Conservation (phyloP, 768 basidiomycete species). For the Suillus plorans region DNA sequence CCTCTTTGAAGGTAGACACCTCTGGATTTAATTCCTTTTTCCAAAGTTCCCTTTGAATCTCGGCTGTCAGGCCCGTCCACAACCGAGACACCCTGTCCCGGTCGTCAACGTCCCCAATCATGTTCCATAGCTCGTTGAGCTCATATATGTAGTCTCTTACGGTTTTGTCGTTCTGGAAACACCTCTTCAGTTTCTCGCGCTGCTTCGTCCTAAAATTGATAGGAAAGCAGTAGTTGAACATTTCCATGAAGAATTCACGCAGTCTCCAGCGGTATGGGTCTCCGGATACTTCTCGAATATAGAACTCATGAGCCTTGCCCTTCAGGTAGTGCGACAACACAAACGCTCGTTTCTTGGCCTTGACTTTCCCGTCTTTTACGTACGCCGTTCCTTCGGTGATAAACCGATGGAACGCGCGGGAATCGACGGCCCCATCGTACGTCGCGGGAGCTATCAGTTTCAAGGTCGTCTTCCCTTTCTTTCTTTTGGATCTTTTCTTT, state of each 20-base stretch:
- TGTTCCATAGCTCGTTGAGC: slow-evolving; percentile 32
- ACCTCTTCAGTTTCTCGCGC: slow-evolving; percentile 19
- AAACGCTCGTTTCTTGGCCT: slow-evolving; percentile 14
- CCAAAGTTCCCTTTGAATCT: slow-evolving; percentile 32
- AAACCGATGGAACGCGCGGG: slow-evolving; percentile 24
- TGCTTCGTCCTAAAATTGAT: slow-evolving; percentile 21
- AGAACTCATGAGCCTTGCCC: slow-evolving; percentile 34
- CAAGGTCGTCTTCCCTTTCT: slow-evolving; percentile 10
- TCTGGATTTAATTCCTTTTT: not conserved
- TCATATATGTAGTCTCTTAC: slow-evolving; percentile 35
- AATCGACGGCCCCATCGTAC: slow-evolving; percentile 28
- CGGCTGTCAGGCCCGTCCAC: slow-evolving; percentile 31
- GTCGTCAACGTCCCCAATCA: slow-evolving; percentile 30
- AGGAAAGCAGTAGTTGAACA: slow-evolving; percentile 41
- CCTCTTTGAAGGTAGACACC: slow-evolving; percentile 22
- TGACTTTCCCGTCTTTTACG: slow-evolving; percentile 20
- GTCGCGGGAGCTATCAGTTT: slow-evolving; percentile 24
- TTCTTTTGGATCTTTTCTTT: too few relatives aligned
- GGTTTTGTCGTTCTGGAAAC: slow-evolving; percentile 24
- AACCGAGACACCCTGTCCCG: slow-evolving; percentile 31
- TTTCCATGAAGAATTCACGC: slow-evolving; percentile 28
- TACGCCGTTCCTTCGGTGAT: slow-evolving; percentile 26
- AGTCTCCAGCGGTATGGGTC: slow-evolving; percentile 28
- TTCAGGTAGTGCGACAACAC: slow-evolving; percentile 30
- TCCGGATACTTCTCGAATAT: slow-evolving; percentile 26